These are phyloP conservation scores for Psidium friedrichsthalianum DNA, from an alignment of 345 rosid species.

Conservation along the genomic window DNA sequence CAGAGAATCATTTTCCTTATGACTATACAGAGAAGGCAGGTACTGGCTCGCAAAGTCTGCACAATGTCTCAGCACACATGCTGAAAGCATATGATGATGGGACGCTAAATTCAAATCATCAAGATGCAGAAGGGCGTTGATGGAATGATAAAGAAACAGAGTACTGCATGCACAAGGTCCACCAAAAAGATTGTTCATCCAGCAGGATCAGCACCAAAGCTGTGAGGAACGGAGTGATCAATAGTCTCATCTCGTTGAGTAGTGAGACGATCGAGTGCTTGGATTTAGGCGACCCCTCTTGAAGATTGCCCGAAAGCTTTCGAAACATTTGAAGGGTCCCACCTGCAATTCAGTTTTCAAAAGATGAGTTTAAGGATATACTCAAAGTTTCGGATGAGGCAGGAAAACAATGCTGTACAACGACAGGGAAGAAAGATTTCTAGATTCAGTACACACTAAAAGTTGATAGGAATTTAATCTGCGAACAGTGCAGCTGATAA, in stretches of 20 bases:
- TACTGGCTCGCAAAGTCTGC: not conserved
- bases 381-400: not conserved
- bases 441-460: not conserved
- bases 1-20: not conserved
- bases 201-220: not conserved
- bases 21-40: not conserved
- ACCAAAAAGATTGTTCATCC: not conserved
- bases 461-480: not conserved
- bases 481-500: not conserved
- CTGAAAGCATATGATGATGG: not conserved
- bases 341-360: slow-evolving; percentile 19
- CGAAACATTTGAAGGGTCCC: slow-evolving; percentile 37
- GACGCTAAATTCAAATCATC: not conserved
- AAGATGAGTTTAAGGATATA: not conserved
- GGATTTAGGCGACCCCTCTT: slow-evolving; percentile 41
- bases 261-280: slow-evolving; percentile 44
- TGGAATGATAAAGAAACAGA: not conserved
- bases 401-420: not conserved
- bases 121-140: not conserved
- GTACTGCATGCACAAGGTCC: not conserved
- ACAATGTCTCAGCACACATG: not conserved
- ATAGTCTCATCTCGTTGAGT: slow-evolving; percentile 24
- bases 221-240: not conserved
- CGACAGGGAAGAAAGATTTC: not conserved
- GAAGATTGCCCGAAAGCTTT: slow-evolving; percentile 23